Evolutionary conservation across 106 monocot genomes (phyloP), one percentile per base, ranked within the genome.

Genomic region (Phalaenopsis equestris): DNA sequence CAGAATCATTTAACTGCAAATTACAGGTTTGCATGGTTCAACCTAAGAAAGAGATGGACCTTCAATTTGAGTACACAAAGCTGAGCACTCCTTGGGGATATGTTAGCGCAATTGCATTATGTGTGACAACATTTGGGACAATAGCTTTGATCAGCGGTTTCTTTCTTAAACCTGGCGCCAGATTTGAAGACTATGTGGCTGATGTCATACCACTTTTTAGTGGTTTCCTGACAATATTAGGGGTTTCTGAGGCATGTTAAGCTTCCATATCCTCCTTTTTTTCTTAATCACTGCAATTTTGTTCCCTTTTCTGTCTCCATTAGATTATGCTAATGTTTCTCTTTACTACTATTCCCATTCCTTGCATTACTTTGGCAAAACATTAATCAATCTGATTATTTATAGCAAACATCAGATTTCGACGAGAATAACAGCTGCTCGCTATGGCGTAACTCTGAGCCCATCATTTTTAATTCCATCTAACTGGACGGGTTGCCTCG

Each of bases 401-500:
- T 24, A 24, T 65, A 65, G 64, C 10, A 23, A 24, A 65, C 15
- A 72, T 3, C 81, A 94, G 90, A 84, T 92, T 73, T 82, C 92
- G 39, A 92, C 95, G 24, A 84, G 90, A 83, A 42, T 92, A 42
- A 90, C 87, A 56, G 95, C 95, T 43, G 92, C 84, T 56, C 85
- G 87, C 41, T 87, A 95, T 80, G 95, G 95, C 56, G 89, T 95
- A 49, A 95, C 89, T 72, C 90, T 95, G 45, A 95, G 95, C 82
- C 95, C 95, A 8, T 95, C 95, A 30, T 95, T 95, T 83, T 90
- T 95, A 21, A 77, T 95, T 65, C 95, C 95, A 46, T 95, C 95
- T 2, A 95, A 95, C 30, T 95, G 95, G 95, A 95, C 95, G 0
- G 95, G 95, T 30, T 95, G 95, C 79, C 78, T 95, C 15, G 95